Evolutionary conservation across 148 eudicot genomes (phyloP).

Genomic region (Beta vulgaris): DNA sequence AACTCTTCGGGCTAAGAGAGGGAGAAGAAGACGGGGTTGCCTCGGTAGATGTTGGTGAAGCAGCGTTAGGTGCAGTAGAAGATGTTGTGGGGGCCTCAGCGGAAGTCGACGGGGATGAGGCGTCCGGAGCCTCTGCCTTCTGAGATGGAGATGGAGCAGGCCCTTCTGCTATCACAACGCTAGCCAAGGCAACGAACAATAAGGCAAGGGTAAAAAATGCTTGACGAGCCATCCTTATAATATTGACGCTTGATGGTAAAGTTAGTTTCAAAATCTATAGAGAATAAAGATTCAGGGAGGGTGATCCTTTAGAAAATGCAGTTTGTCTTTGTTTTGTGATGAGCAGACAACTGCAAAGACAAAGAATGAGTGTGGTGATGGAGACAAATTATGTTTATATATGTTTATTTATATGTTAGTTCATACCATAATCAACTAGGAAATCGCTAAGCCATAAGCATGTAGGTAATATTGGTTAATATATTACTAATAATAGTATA

Average conservation of each 20-base stretch:
- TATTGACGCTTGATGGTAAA: not conserved
- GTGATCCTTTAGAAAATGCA: constrained; percentile 18
- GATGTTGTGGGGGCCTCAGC: not conserved
- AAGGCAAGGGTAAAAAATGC: not conserved
- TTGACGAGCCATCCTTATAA: not conserved
- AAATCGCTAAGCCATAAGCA: not conserved
- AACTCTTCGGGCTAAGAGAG: not conserved
- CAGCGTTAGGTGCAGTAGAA: not conserved
- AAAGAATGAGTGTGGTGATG: constrained; percentile 11
- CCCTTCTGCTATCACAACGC: not conserved
- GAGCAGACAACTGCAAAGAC: constrained; percentile 21
- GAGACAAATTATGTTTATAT: not conserved
- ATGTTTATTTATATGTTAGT: not conserved
- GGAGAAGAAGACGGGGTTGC: not conserved
- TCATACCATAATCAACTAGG: not conserved
- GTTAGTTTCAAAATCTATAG: not conserved
- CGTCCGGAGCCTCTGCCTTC: not conserved
- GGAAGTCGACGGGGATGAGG: not conserved
- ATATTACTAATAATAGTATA: not conserved
- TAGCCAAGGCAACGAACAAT: not conserved
- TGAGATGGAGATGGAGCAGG: constrained; percentile 1
- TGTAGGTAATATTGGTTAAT: not conserved
- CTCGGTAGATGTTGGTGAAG: not conserved
- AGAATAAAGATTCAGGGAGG: not conserved
- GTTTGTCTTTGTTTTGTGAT: constrained; percentile 3